These are phyloP conservation scores for Raddia distichophylla DNA, from an alignment of 176 grass and related monocot species.

Conservation along the genomic window DNA sequence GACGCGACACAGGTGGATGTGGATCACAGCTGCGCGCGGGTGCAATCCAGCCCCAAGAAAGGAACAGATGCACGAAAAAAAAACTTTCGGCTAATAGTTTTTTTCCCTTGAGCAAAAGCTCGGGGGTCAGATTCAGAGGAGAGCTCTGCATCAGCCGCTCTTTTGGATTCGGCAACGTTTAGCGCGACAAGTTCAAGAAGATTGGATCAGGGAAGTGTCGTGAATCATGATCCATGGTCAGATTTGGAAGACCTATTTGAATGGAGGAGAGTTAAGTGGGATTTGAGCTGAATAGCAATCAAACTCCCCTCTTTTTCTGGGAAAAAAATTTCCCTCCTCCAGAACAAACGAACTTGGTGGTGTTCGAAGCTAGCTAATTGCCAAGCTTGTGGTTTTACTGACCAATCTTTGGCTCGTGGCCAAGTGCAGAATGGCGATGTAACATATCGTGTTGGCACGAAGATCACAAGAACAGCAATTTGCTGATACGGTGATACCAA, in stretches of 20 bases:
- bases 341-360: neutral
- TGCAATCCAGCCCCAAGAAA: neutral
- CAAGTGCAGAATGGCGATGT: neutral
- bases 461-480: neutral
- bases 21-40: neutral
- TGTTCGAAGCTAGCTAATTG: neutral
- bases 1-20: neutral
- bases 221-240: neutral
- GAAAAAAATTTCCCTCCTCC: no score
- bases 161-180: neutral
- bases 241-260: no score
- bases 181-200: neutral
- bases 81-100: neutral
- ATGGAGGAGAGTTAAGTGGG: neutral
- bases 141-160: neutral
- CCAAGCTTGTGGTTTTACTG: neutral
- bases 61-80: neutral
- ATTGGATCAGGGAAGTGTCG: neutral
- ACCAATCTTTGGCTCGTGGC: neutral
- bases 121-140: neutral
- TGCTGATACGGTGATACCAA: neutral
- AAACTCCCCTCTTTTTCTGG: neutral
- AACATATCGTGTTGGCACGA: neutral
- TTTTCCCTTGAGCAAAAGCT: no score
- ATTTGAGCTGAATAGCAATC: neutral